Conservation (phyloP, 2,329 filamentous ascomycete genomes). For the Massarina eburnea region DNA sequence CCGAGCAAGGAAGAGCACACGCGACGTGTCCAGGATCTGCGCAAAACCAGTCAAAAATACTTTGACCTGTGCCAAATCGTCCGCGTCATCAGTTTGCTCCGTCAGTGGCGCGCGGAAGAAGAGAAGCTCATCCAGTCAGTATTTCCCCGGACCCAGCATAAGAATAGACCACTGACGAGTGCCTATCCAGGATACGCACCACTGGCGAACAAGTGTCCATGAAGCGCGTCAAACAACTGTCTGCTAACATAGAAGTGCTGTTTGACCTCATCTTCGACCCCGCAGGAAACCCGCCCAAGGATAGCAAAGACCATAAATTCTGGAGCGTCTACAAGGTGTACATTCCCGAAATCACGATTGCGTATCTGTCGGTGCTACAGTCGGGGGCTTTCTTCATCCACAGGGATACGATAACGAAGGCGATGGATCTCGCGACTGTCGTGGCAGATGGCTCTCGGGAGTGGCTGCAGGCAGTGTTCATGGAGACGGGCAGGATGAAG, state of each 20-base stretch:
- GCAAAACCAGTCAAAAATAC: conserved; percentile 37
- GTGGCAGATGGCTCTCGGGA: conserved; percentile 56
- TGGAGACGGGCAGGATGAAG: conserved; percentile 46
- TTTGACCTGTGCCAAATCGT: conserved; percentile 48
- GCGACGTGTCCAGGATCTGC: conserved; percentile 21
- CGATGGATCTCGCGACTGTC: conserved; percentile 79
- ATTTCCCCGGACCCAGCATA: conserved; percentile 8
- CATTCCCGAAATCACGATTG: conserved; percentile 81
- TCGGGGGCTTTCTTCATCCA: conserved; percentile 74
- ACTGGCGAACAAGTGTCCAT: conserved; percentile 23
- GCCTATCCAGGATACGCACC: conserved; percentile 9
- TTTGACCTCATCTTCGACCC: conserved; percentile 30
- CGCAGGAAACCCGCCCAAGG: neutral
- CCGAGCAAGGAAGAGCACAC: conserved; percentile 23
- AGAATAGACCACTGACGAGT: conserved; percentile 6
- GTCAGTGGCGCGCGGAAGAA: conserved; percentile 48
- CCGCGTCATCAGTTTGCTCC: conserved; percentile 45
- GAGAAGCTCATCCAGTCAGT: conserved; percentile 36
- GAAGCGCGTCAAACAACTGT: conserved; percentile 41
- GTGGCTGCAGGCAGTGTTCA: conserved; percentile 42
- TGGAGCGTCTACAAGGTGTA: conserved; percentile 71
- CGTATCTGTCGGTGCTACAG: conserved; percentile 79
- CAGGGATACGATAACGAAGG: conserved; percentile 75
- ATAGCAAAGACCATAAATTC: conserved; percentile 56
- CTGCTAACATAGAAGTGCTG: conserved; percentile 42